Evolutionary conservation across 192 early-diverging fungal genomes (phyloP), one percentile per base, ranked within the genome.

Genomic region (Fimicolochytrium jonesii): DNA sequence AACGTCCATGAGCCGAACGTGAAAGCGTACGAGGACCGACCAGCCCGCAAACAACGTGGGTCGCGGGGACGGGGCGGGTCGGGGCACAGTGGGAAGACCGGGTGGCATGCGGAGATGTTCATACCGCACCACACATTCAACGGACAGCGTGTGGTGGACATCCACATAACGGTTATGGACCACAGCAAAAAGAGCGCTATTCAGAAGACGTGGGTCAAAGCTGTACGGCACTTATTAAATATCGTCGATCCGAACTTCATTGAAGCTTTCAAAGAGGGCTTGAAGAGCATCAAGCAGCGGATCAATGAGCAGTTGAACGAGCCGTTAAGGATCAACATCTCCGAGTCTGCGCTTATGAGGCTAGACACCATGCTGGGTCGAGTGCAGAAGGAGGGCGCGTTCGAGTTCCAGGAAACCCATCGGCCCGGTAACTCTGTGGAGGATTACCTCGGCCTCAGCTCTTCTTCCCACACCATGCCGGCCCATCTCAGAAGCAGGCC

Each of bases 241-340:
- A 31, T 55, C 28, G 56, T 61, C 29, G 22, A 56, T 22, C 34
- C 44, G 45, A 23, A 29, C 10, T 55, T 71, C 2, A 35, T 75
- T 23, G 68, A 66, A 20, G 56, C 43, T 13, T 78, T 71, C 55
- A 57, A 48, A 18, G 42, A 58, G 7, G 42, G 36, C 36, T 29
- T 57, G 37, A 67, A 58, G 0, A 69, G 72, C 7, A 18, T 72
- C 20, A 71, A 69, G 48, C 26, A 49, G 51, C 46, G 69, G 37
- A 44, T 78, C 15, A 41, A 44, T 35, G 51, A 68, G 3, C 54
- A 69, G 57, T 42, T 68, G 0, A 64, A 45, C 4, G 47, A 46
- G 10, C 63, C 70, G 10, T 22, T 72, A 17, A 23, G 11, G 10
- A 59, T 75, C n/a, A 68, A 71, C 13, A n/a, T 75, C 17, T 28